phyloP scores from a whole-genome alignment of 1,139 yeast genomes.

The Pichia terricola region DNA sequence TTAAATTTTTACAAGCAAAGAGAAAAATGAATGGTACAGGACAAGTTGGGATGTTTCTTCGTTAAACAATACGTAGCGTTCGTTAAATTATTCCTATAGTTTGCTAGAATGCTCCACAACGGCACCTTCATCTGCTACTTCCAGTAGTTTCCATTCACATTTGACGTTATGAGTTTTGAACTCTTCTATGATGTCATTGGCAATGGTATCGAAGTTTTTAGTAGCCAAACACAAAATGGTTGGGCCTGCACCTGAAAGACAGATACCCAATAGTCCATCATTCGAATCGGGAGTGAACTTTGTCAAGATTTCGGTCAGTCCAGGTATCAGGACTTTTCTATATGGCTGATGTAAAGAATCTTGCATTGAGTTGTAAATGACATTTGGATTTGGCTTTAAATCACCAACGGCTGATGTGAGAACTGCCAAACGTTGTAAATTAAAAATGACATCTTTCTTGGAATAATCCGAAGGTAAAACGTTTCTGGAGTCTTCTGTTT shows the following conservation, averaged over 20 bases:
- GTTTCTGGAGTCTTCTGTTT: slow-evolving; percentile 84
- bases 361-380: slow-evolving; percentile 92
- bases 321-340: slow-evolving; percentile 84
- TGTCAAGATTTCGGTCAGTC: slow-evolving; percentile 71
- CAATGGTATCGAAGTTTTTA: slow-evolving; percentile 75
- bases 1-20: slow-evolving; percentile 6
- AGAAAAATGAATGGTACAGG: neutral
- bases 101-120: slow-evolving; percentile 27
- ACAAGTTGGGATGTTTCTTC: too few species aligned
- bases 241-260: slow-evolving; percentile 97
- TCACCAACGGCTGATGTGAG: slow-evolving; percentile 76
- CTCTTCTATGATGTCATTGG: slow-evolving; percentile 59
- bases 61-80: too few species aligned
- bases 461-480: slow-evolving; percentile 77
- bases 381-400: slow-evolving; percentile 68
- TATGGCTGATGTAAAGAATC: slow-evolving; percentile 95
- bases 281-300: slow-evolving; percentile 74
- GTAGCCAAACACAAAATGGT: slow-evolving; percentile 92
- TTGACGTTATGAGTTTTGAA: slow-evolving; percentile 58
- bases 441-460: slow-evolving; percentile 80
- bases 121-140: slow-evolving; percentile 86
- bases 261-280: slow-evolving; percentile 84
- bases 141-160: slow-evolving; percentile 77
- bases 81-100: slow-evolving; percentile 7
- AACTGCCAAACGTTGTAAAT: slow-evolving; percentile 69